Percentiles rank a stretch among this genome's conserved stretches.
Conservation (phyloP, 192 early-diverging fungal species). For the Fimicolochytrium jonesii region DNA sequence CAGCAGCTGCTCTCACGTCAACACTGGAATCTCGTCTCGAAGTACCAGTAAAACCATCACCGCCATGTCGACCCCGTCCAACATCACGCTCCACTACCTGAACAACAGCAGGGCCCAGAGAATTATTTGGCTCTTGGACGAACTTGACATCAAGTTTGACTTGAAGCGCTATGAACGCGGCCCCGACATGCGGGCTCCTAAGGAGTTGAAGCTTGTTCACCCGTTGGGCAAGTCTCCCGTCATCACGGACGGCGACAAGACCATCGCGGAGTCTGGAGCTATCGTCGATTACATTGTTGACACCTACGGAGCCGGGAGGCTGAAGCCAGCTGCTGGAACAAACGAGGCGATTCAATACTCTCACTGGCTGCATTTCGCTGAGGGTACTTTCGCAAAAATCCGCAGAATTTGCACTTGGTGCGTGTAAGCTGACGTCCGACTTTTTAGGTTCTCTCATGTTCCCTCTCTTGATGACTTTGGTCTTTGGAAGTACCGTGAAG, state of each 20-base stretch:
- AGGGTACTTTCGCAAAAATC: constrained; percentile 28
- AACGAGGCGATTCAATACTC: constrained; percentile 12
- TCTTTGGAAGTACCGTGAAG: constrained; percentile 3
- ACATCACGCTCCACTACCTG: constrained; percentile 43
- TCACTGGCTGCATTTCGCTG: constrained; percentile 43
- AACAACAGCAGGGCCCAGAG: constrained; percentile 40
- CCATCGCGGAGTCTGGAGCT: constrained; percentile 39
- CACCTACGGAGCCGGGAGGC: constrained; percentile 21
- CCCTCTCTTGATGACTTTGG: constrained; percentile 17
- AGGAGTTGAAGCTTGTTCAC: constrained; percentile 30
- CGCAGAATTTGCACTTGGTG: too few relatives aligned
- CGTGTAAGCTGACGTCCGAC: too few relatives aligned
- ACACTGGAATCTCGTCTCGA: too few relatives aligned
- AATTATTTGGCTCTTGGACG: constrained; percentile 47
- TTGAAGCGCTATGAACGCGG: constrained; percentile 36
- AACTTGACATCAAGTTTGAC: constrained; percentile 35
- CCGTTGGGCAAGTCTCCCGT: constrained; percentile 48
- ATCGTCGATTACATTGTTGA: constrained; percentile 44
- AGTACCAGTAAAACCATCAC: too few relatives aligned
- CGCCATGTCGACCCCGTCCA: too few relatives aligned
- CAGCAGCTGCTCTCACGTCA: too few relatives aligned
- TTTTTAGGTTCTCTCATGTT: constrained; percentile 14
- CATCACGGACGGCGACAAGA: constrained; percentile 31
- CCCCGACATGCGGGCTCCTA: constrained; percentile 24
- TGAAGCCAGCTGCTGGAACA: constrained; percentile 14